Conservation (phyloP, 2,329 filamentous ascomycete genomes). For the Microcera coccophila region DNA sequence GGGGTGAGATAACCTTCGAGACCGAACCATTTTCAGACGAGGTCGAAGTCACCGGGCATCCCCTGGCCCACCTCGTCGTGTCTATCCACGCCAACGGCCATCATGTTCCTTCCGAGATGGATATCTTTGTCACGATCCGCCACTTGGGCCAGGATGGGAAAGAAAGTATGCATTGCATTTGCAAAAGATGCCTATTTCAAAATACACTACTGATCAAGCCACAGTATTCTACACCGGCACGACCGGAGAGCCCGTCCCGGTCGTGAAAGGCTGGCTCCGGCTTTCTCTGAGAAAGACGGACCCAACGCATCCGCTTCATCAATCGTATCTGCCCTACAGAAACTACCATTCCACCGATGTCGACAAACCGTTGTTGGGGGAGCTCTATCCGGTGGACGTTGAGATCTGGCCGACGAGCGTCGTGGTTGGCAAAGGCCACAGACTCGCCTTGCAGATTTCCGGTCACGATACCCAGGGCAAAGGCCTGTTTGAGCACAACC, state of each 20-base stretch:
- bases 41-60: slow-evolving; percentile 65
- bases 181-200: too few species aligned
- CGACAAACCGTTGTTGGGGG: slow-evolving; percentile 46
- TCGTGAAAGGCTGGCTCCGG: slow-evolving; percentile 61
- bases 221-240: slow-evolving; percentile 62
- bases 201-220: too few species aligned
- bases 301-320: slow-evolving; percentile 45
- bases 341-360: slow-evolving; percentile 55
- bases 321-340: slow-evolving; percentile 49
- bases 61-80: slow-evolving; percentile 60
- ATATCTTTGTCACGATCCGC: slow-evolving; percentile 59
- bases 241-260: slow-evolving; percentile 57
- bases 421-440: slow-evolving; percentile 42
- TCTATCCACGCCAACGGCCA: slow-evolving; percentile 41
- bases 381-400: slow-evolving; percentile 56
- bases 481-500: slow-evolving; percentile 51
- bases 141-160: slow-evolving; percentile 50
- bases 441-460: slow-evolving; percentile 50
- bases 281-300: slow-evolving; percentile 53
- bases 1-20: too few species aligned
- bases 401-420: slow-evolving; percentile 63
- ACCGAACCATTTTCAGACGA: slow-evolving; percentile 55
- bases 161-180: too few species aligned
- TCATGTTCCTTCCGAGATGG: slow-evolving; percentile 47
- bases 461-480: slow-evolving; percentile 55